Base-by-base conservation (phyloP, 2,329 filamentous ascomycete species). In the Claviceps fusiformis region DNA sequence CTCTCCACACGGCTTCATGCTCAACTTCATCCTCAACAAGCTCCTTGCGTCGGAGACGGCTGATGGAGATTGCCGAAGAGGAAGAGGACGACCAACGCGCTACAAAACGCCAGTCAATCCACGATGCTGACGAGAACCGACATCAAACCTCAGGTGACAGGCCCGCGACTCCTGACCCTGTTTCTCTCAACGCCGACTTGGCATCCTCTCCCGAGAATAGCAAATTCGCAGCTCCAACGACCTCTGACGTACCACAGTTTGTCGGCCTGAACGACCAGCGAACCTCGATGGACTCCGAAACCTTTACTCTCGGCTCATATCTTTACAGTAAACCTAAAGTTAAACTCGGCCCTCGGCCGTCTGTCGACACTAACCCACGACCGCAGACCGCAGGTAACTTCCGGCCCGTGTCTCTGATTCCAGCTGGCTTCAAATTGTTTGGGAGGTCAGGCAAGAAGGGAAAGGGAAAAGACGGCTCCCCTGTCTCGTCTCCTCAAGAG, bases 11-110 rank as follows among this genome's bases (percentile, higher is more conserved):
- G 44, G 89, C 90, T 8, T 89, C 89, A 13, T 86, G 85, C 44
- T 95, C 92, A 24, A 88, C 85, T 61, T 89, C 86, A 31, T 95
- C 91, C 11, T 92, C 89, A 5, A 87, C 82, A 51, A 90, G 87
- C 66, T 95, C 89, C 5, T 75, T 90, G 60, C 82, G 86, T 57
- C 79, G 84, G 64, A 81, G 85, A 63, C 84, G 88, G 61, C 74
- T 97, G 62, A 86, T 92, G 73, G 92, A 95, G 71, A 96, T 97
- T 67, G 84, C 86, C n/a, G 93, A 97, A 71, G 88, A 93, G 71
- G 87, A 86, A 54, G 89, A 95, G 65, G 90, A 95, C 63, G 82
- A 85, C 57, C 71, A 80, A 59, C 67, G 68, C n/a, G 74, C 81
- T 33, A 72, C 71, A 46, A 85, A 83, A 63, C 74, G 81, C 54